These are phyloP conservation scores for Rhizophagus sp. DNA, from an alignment of 192 early-diverging fungal genomes.

Conservation along the genomic window DNA sequence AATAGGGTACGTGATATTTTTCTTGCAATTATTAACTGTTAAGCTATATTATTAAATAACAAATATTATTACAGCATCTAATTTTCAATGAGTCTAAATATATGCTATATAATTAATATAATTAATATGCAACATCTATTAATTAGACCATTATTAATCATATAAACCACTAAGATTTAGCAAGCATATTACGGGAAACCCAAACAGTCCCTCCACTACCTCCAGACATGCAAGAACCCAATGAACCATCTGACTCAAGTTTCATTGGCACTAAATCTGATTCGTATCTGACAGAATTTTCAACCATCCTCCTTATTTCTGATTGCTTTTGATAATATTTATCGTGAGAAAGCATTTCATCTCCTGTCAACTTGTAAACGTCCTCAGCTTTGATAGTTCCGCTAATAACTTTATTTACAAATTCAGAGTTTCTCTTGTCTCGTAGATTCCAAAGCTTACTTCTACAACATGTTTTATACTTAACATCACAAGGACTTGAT, in stretches of 20 bases:
- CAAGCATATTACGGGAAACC: background rate
- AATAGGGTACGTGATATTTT: no score
- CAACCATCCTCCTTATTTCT: background rate
- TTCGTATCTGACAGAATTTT: background rate
- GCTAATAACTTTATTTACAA: background rate
- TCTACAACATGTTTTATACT: background rate
- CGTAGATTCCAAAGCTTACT: background rate
- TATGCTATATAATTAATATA: no score
- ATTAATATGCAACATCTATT: no score
- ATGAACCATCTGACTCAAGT: background rate
- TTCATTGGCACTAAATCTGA: background rate
- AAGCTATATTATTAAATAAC: no score
- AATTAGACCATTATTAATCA: background rate
- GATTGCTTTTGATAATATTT: background rate
- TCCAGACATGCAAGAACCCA: background rate
- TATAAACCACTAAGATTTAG: background rate
- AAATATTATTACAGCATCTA: no score
- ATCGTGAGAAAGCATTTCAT: background rate
- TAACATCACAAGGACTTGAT: background rate
- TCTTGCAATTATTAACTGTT: no score
- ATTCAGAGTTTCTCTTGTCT: background rate
- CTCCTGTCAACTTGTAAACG: background rate
- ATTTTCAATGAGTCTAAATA: no score
- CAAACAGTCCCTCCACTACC: background rate
- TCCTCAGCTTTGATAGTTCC: background rate